A percentile compares a stretch with the other conserved stretches of the same genome.
These are phyloP conservation scores for Viridothelium virens DNA, from an alignment of 495 filamentous ascomycete genomes.

Conservation along the genomic window DNA sequence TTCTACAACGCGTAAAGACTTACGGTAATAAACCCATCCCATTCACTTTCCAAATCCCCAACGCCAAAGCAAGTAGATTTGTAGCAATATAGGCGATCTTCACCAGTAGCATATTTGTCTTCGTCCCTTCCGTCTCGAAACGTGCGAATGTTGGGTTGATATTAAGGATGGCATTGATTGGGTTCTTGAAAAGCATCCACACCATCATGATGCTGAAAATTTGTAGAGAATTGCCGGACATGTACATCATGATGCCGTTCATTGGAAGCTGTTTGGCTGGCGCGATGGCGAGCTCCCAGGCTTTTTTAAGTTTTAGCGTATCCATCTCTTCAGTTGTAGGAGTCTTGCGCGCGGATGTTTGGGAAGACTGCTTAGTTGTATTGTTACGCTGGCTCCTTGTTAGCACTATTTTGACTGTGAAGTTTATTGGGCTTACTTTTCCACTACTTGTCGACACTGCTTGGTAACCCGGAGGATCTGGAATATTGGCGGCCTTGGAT, in stretches of 20 bases:
- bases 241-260: conserved; percentile 99
- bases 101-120: conserved; percentile 60
- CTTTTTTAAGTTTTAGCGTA: conserved; percentile 92
- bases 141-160: conserved; percentile 75
- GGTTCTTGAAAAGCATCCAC: conserved; percentile 96
- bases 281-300: conserved; percentile 93
- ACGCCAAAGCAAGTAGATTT: conserved; percentile 70
- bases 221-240: conserved; percentile 97
- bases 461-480: conserved; percentile 78
- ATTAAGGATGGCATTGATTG: conserved; percentile 71
- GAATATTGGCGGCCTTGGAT: conserved; percentile 54
- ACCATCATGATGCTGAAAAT: conserved; percentile 99
- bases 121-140: conserved; percentile 79
- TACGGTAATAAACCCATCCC: conserved; percentile 92
- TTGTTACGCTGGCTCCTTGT: conserved; percentile 33
- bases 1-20: conserved; percentile 34
- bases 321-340: conserved; percentile 78
- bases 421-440: conserved; percentile 43
- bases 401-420: neutral
- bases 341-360: conserved; percentile 38
- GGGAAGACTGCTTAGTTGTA: conserved; percentile 36
- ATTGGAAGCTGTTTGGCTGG: conserved; percentile 93
- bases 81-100: conserved; percentile 81
- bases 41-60: conserved; percentile 97
- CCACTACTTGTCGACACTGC: conserved; percentile 35